A percentile compares a stretch with the other conserved stretches of the same genome.
These are phyloP conservation scores for Coelastrella sp. DNA, from an alignment of 139 green algal genomes.

Conservation along the genomic window DNA sequence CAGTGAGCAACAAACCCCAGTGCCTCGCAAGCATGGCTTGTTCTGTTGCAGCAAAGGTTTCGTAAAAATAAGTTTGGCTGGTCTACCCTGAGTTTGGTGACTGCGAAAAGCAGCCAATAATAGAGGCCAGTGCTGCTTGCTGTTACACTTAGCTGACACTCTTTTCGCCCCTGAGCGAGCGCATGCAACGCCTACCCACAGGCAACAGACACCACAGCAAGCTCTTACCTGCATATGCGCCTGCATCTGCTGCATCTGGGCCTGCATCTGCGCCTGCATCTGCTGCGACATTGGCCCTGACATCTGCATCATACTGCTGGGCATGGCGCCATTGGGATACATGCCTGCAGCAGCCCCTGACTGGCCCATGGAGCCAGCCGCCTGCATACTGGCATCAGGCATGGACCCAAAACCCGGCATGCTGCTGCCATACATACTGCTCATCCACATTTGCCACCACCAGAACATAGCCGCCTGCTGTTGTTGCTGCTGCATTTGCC, in stretches of 20 bases:
- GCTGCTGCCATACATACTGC: conserved; percentile 45
- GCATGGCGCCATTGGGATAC: conserved; percentile 31
- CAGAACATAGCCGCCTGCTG: conserved; percentile 58
- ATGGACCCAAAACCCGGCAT: conserved; percentile 17
- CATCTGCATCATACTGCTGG: conserved; percentile 5
- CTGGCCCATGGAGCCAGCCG: background rate
- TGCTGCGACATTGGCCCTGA: conserved; percentile 15
- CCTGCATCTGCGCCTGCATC: conserved; percentile 33
- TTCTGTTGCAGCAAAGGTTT: too few species aligned
- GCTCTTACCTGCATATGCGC: conserved; percentile 25
- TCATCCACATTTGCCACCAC: conserved; percentile 60
- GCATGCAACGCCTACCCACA: background rate
- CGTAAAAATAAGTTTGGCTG: too few species aligned
- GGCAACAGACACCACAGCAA: background rate
- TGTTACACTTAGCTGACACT: too few species aligned
- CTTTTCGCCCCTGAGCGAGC: background rate
- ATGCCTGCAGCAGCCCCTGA: conserved; percentile 7
- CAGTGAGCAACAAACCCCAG: background rate
- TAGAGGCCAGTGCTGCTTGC: too few species aligned
- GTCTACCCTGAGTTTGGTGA: too few species aligned
- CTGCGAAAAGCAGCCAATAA: too few species aligned
- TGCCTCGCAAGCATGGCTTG: too few species aligned
- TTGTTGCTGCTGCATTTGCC: conserved; percentile 59
- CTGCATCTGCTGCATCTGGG: conserved; percentile 22
- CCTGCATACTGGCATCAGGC: background rate